Base-by-base conservation (phyloP, 169 alveolate genomes). In the Plasmodium ovale region DNA sequence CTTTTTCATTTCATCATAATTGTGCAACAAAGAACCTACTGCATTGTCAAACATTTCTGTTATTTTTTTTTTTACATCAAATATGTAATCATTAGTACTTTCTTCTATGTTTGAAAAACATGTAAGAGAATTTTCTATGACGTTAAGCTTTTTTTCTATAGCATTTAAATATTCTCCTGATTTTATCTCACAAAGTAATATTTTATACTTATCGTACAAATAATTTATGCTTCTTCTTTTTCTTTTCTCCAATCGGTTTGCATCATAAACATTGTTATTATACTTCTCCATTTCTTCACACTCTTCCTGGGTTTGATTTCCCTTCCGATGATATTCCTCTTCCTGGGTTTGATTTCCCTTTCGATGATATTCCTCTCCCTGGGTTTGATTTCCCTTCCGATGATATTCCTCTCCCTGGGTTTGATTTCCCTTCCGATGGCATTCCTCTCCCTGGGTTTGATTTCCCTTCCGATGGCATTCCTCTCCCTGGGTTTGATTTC, bases 151-250 rank as follows among this genome's bases (percentile, higher is more conserved):
- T 0, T 44, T 58, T 23, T 85, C 91, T 10, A 85, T 25, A 1
- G 71, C 14, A 27, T 54, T 60, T 14, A 85, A 25, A 33, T 85
- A 70, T n/a, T 85, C 91, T 27, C 73, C 87, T 21, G 87, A 85
- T 51, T 85, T 56, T 6, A 85, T 68, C 16, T 67, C 87, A 10
- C 44, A 39, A 4, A 64, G n/a, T n/a, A 85, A 56, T 25, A 85
- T 68, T 27, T 85, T 85, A 72, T 85, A 85, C 29, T 85, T 85
- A 42, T 85, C 68, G 49, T 85, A 85, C 0, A 85, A 62, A 25
- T 49, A 54, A 53, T 71, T 85, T 19, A 58, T 54, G 25, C 69
- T 77, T 37, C 31, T 68, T 54, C 21, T 3, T 68, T 33, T 49
- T 19, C 25, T 67, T 10, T 58, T 53, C 53, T 64, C 84, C 33